Base-by-base conservation (phyloP, 192 early-diverging fungal genomes). In the Dissophora globulifera region DNA sequence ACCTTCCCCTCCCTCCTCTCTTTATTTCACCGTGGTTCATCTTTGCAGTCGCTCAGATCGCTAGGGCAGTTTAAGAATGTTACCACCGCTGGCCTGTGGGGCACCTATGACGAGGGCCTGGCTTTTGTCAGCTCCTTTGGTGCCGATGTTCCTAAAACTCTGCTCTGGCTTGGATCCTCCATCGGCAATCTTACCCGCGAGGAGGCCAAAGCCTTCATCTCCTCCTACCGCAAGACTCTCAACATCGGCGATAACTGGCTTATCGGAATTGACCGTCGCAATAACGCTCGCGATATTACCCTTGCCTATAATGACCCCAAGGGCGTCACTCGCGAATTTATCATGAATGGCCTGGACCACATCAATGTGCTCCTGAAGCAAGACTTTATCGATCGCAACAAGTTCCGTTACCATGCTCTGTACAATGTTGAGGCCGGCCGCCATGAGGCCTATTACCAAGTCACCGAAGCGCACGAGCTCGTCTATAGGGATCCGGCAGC, bases 101-200 rank as follows among this genome's bases (percentile, higher is more conserved):
- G 96, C 30, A 95, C 92, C 7, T 98, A 98, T 65, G 92, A 96
- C 25, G 90, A 96, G 67, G 90, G 90, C 0, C 76, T 96, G 33
- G 69, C 62, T 2, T 93, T 85, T 71, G 80, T 89, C 15, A 87
- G 87, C 25, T 68, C 79, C 15, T 70, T 84, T 31, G 70, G 78
- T 0, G 11, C 78, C 3, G 84, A 89, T 1, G 64, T 79, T 12
- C 89, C 81, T 11, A 95, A 93, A 74, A 88, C 87, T 4, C 74
- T 95, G 11, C 78, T 96, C 45, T 98, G 96, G 96, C 82, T 98
- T 26, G 96, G 96, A 0, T 93, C 90, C 3, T 95, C 93, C 0
- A 92, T 98, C 26, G 95, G 96, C 10, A 96, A 96, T 67, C 78
- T 86, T 43, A 82, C 69, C 17, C 80, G 89, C 22, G 33, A 75